Evolutionary conservation across 1,139 yeast species (phyloP), one percentile per base, ranked within the genome.

Genomic region (Taphrina pruni): DNA sequence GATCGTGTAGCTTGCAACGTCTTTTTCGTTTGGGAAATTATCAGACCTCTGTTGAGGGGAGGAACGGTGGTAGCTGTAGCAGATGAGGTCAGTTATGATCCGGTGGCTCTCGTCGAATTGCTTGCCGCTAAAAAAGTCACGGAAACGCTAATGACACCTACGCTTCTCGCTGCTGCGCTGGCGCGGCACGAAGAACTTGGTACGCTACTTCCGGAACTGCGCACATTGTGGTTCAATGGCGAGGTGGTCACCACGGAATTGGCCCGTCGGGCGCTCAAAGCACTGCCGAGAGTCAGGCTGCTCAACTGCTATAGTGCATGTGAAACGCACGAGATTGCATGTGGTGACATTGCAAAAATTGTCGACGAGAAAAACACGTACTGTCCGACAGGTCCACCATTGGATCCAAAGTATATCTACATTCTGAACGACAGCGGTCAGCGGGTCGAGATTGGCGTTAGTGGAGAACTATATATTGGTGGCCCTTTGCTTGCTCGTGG

Each of bases 381-480:
- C 50, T 50, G 56, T 36, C 58, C 65, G 8, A 55, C 50, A 12
- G 65, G 65, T 7, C 65, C 65, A 2, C 65, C 65, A 17, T n/a
- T 60, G 58, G 65, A 60, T 26, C 48, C 65, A 6, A 60, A 50
- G 38, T 36, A 60, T 21, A 38, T 51, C 36, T 60, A 60, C 21
- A 50, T 60, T 14, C 32, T 60, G 35, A 51, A 60, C n/a, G 58
- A 60, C n/a, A 39, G 50, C 17, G 65, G 65, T 8, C 46, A 60
- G 20, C 21, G 39, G 0, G 65, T 60, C 36, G 65, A 36, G 14
- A 17, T 26, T 20, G 57, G 65, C 14, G n/a, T n/a, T 1, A 48
- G 57, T 50, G 76, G 76, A 6, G 75, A 74, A 45, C 62, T 74
- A 7, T 72, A 68, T 26, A 71, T 73, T 54, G 73, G 74, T 6